Evolutionary conservation across 1,284 basidiomycete genomes (phyloP), one percentile per base, ranked within the genome.

Genomic region (Gomphus bonarii): DNA sequence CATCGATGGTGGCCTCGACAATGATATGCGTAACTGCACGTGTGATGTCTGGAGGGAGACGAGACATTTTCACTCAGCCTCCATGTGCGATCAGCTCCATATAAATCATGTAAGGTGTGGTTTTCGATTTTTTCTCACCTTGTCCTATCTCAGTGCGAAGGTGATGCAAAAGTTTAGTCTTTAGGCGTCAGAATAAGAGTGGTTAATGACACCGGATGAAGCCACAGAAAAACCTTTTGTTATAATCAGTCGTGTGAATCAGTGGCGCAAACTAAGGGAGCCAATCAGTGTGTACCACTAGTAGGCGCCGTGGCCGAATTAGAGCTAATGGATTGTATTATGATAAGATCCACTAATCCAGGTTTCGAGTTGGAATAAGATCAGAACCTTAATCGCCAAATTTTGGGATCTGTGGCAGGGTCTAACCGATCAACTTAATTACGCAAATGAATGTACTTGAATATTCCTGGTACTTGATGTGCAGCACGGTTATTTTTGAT

Each of bases 1-100:
- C 66, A 36, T 66, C 58, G 46, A 68, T 65, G 14, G 63, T 51
- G 46, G 62, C 61, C 18, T 52, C 36, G 18, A 18, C 44, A 38
- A 33, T 47, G 42, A 36, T 20, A 35, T 33, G 30, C 20, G 44
- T 20, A 25, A 48, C 33, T n/a, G 54, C 33, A n/a, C 36, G 31
- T 16, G 52, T 28, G 31, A 44, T 44, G 30, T 54, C 52, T 44
- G 42, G 52, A 14, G 42, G 38, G n/a, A 40, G 25, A 40, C 36
- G 38, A n/a, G 50, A n/a, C 50, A 52, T 52, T 18, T 28, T 49
- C n/a, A 42, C 18, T 20, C n/a, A 42, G 40, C 18, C 18, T 18
- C 7, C 40, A 8, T 3, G 40, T 42, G 5, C 8, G 9, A 42
- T 42, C 18, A 42, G 40, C 40, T 18, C 40, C 40, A 20, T 20